Percentiles rank a stretch among this genome's conserved stretches.
phyloP scores from a whole-genome alignment of 306 rosid genomes.

The Herpetospermum pedunculosum region DNA sequence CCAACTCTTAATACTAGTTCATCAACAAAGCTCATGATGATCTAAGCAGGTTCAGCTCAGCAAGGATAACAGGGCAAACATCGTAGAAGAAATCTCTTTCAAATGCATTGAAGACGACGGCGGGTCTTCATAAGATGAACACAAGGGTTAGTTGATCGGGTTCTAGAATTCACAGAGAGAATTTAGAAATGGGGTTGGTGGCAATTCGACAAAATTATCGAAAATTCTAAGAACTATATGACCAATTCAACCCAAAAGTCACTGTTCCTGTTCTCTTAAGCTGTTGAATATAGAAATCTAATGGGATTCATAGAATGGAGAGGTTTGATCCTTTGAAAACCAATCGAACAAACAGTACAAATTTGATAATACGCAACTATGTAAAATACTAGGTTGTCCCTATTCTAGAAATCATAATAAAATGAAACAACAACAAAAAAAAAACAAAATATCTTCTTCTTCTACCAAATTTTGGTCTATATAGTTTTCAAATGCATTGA shows the following conservation, averaged over 20 bases:
- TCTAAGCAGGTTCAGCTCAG: no score
- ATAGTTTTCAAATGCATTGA: no score
- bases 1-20: no score
- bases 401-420: neutral
- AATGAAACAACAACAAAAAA: neutral
- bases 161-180: neutral
- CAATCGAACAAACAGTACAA: neutral
- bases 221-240: constrained; percentile 1
- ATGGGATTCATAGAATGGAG: neutral
- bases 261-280: neutral
- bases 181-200: neutral
- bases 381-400: neutral
- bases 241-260: neutral
- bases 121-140: constrained; percentile 6
- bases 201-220: neutral
- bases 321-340: neutral
- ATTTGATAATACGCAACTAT: neutral
- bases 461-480: no score
- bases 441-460: no score
- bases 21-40: no score
- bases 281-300: neutral
- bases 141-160: neutral
- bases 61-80: no score
- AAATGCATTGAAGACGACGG: no score
- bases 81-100: no score